Evolutionary conservation across 345 rosid species (phyloP).

Genomic region (Salix caprea): DNA sequence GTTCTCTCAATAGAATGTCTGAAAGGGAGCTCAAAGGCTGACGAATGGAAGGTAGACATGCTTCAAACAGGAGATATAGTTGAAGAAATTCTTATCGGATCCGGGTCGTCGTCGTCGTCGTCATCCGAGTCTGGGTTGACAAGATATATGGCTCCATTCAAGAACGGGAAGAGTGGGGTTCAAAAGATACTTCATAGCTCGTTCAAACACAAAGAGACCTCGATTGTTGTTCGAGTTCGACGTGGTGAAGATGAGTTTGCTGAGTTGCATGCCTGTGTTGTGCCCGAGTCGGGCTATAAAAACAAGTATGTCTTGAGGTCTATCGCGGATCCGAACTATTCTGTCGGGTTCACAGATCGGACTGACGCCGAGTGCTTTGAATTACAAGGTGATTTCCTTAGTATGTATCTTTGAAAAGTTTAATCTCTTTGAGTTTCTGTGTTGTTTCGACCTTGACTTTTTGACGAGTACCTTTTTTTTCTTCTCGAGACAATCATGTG

Average conservation of each 20-base stretch:
- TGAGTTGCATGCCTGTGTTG: conserved; percentile 88
- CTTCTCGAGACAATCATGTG: not conserved
- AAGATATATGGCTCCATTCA: conserved; percentile 56
- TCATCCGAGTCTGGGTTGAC: conserved; percentile 28
- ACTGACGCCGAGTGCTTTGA: conserved; percentile 74
- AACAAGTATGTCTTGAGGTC: conserved; percentile 77
- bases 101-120: conserved; percentile 29
- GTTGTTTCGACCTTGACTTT: not conserved
- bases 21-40: conserved; percentile 81
- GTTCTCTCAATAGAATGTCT: conserved; percentile 86
- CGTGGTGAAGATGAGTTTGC: conserved; percentile 62
- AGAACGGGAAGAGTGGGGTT: conserved; percentile 75
- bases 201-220: conserved; percentile 70
- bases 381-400: conserved; percentile 63
- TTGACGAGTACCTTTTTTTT: not conserved
- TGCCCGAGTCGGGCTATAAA: conserved; percentile 67
- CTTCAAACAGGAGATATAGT: conserved; percentile 98
- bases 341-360: conserved; percentile 84
- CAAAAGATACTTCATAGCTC: conserved; percentile 71
- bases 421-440: not conserved
- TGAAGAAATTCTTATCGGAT: conserved; percentile 73
- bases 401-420: not conserved
- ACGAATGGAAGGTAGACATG: conserved; percentile 96
- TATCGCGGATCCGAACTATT: conserved; percentile 82
- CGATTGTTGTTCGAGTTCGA: conserved; percentile 64